Conservation (phyloP, 2,329 filamentous ascomycete genomes). For the Cercospora zeina region DNA sequence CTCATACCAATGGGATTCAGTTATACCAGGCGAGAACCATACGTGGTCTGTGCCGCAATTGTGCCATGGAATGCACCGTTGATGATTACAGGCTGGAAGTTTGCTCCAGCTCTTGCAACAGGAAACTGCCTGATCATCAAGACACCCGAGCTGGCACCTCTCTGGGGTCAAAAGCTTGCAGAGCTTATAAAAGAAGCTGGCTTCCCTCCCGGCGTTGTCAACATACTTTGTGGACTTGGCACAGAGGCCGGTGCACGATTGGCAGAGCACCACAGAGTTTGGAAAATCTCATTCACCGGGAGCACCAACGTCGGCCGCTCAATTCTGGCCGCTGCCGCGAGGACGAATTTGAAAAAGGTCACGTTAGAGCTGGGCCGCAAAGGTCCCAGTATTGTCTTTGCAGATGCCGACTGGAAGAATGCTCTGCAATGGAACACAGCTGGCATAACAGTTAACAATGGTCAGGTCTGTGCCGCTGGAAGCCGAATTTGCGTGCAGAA, state of each 20-base stretch:
- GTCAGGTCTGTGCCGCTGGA: conserved; percentile 62
- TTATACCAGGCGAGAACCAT: conserved; percentile 43
- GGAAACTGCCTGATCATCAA: conserved; percentile 63
- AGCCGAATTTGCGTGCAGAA: conserved; percentile 59
- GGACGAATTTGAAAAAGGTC: conserved; percentile 35
- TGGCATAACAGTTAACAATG: conserved; percentile 52
- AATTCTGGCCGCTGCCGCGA: conserved; percentile 30
- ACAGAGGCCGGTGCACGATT: conserved; percentile 36
- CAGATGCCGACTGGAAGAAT: conserved; percentile 33
- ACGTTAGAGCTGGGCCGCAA: conserved; percentile 38
- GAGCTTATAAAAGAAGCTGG: conserved; percentile 43
- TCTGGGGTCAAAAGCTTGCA: conserved; percentile 9
- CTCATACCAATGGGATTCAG: not conserved
- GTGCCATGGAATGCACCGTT: conserved; percentile 60
- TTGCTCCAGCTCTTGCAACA: conserved; percentile 60
- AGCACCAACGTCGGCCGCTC: conserved; percentile 29
- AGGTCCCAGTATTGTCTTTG: conserved; percentile 32
- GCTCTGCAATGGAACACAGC: conserved; percentile 19
- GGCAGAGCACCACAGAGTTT: conserved; percentile 38
- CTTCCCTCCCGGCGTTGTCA: conserved; percentile 47
- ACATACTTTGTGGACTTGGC: conserved; percentile 40
- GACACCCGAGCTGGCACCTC: conserved; percentile 41
- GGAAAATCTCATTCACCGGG: conserved; percentile 35
- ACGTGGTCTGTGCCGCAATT: conserved; percentile 57
- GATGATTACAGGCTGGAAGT: conserved; percentile 50